A percentile compares a stretch with the other conserved stretches of the same genome.
Evolutionary conservation across 129 eudicot genomes (phyloP).

Genomic region (Ambrosia trifida): DNA sequence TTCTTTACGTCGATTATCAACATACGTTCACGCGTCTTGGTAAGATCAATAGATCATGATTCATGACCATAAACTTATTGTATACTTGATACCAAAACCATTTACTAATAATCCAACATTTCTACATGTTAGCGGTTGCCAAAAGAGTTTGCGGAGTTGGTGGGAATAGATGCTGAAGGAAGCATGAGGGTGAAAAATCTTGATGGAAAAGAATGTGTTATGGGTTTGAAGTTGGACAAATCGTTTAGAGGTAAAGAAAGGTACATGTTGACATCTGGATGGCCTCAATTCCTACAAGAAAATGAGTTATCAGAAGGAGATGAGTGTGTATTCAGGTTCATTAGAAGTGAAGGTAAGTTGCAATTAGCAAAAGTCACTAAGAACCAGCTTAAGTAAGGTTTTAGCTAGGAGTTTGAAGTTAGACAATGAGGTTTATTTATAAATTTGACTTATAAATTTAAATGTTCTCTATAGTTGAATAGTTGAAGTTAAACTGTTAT

Average conservation of each 20-base stretch:
- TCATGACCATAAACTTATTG: too few relatives aligned
- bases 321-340: slow-evolving; percentile 19
- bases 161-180: background rate
- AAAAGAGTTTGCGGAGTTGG: slow-evolving; percentile 14
- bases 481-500: too few relatives aligned
- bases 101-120: background rate
- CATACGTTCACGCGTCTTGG: background rate
- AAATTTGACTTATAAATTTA: too few relatives aligned
- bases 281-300: slow-evolving; percentile 5
- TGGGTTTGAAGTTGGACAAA: background rate
- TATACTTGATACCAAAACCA: background rate
- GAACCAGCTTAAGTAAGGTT: too few relatives aligned
- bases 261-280: slow-evolving; percentile 5
- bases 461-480: too few relatives aligned
- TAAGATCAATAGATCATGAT: background rate
- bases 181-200: slow-evolving; percentile 2
- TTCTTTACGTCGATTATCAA: too few relatives aligned
- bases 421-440: too few relatives aligned
- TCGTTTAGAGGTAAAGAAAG: background rate
- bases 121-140: slow-evolving; percentile 18
- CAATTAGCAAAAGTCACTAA: slow-evolving; percentile 1
- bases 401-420: too few relatives aligned
- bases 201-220: slow-evolving; percentile 14
- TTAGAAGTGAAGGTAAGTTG: slow-evolving; percentile 21
- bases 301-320: slow-evolving; percentile 24